phyloP scores from a whole-genome alignment of 495 filamentous ascomycete genomes.

The Paragyromitra xinjiangensis region DNA sequence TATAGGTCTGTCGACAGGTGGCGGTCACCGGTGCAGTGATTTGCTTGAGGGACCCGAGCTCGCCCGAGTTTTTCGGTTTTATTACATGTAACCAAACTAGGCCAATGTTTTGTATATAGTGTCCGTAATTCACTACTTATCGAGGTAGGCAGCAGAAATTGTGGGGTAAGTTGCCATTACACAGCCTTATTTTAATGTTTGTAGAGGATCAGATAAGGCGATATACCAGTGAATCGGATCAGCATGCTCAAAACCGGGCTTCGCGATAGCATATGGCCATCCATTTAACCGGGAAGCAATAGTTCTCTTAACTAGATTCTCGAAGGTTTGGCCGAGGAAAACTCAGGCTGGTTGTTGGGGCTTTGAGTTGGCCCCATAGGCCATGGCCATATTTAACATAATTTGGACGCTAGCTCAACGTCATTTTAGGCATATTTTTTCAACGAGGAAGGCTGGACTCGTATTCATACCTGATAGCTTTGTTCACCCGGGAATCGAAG shows the following conservation, averaged over 20 bases:
- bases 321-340: background rate
- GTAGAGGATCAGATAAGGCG: background rate
- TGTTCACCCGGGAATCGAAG: background rate
- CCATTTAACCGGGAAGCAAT: constrained; percentile 20
- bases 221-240: background rate
- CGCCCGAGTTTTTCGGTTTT: no score
- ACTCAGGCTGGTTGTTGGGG: constrained; percentile 3
- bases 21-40: no score
- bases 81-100: no score
- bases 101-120: no score
- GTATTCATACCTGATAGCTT: background rate
- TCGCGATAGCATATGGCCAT: background rate
- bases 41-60: no score
- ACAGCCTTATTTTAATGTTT: constrained; percentile 13
- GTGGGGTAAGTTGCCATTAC: constrained; percentile 11
- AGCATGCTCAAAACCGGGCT: constrained; percentile 10
- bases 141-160: background rate
- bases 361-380: background rate
- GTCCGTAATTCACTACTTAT: no score
- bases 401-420: background rate
- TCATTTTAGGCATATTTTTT: background rate
- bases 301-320: background rate
- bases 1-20: no score
- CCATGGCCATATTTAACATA: background rate
- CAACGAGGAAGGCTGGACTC: background rate